Evolutionary conservation across 164 flowering plant genomes (phyloP), one percentile per base, ranked within the genome.

Genomic region (Dillenia turbinata): DNA sequence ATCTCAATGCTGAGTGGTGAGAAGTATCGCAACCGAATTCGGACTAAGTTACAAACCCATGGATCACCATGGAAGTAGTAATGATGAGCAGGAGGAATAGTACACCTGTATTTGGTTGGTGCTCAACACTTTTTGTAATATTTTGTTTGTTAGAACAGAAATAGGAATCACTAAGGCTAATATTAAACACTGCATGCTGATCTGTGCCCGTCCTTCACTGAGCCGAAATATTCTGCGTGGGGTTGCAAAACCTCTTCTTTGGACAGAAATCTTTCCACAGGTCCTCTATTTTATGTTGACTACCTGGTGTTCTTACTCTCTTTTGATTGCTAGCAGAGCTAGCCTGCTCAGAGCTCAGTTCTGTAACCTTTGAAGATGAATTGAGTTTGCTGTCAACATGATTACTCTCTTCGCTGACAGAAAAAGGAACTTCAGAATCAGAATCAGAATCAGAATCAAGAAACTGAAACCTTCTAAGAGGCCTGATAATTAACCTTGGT

Each of bases 391-490:
- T 55, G 58, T 44, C 51, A 50, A 54, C 63, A 47, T 63, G 54
- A 22, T 12, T 54, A 14, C 40, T 52, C 64, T 68, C 65, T 52
- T 68, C 74, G 59, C 16, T 46, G 8, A 19, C 54, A 47, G 79
- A 67, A 62, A 81, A 67, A 62, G 82, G 73, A 61, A 83, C 96
- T 69, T 90, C 94, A 60, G 79, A 76, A n/a, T n/a, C n/a, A n/a
- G n/a, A n/a, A 74, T 74, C 77, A n/a, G 82, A 72, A 63, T 89
- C 96, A 65, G 92, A 90, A 77, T 90, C 96, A 75, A 94, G 62
- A 67, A 90, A 70, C 78, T 81, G 90, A 64, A 89, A 86, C 75
- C 72, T 86, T 76, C 97, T 73, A 54, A 94, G 75, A 64, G 98
- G 97, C 61, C 96, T 87, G 53, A 71, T 53, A 48, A 82, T 78